phyloP scores from a whole-genome alignment of 345 rosid species.

The Ceriops tagal region DNA sequence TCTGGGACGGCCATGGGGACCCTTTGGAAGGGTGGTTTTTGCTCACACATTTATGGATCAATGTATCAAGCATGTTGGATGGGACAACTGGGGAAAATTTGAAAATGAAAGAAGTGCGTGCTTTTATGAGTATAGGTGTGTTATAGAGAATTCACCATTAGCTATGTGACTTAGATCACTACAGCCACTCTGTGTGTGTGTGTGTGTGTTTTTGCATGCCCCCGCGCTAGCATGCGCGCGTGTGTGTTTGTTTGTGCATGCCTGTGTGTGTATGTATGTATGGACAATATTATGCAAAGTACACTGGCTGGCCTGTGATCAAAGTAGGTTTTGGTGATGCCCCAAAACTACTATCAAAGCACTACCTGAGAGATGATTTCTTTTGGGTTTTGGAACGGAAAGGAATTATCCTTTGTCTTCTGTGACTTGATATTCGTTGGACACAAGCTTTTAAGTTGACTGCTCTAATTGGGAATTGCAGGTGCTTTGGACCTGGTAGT shows the following conservation, averaged over 20 bases:
- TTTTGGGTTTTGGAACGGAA: neutral
- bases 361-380: neutral
- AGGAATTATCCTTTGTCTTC: neutral
- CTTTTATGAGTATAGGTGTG: slow-evolving; percentile 87
- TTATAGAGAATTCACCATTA: neutral
- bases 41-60: slow-evolving; percentile 81
- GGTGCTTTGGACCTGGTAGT: slow-evolving; percentile 89
- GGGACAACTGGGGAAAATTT: slow-evolving; percentile 87
- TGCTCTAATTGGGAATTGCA: slow-evolving; percentile 23
- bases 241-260: too few species aligned
- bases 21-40: slow-evolving; percentile 86
- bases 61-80: slow-evolving; percentile 61
- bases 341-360: neutral
- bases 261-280: too few species aligned
- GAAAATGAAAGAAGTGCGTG: slow-evolving; percentile 97
- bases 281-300: too few species aligned
- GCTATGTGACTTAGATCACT: neutral
- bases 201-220: too few species aligned
- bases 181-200: too few species aligned
- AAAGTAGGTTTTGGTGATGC: neutral
- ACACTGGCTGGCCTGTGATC: neutral
- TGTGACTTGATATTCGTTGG: neutral
- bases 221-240: too few species aligned
- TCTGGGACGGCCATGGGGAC: slow-evolving; percentile 98
- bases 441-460: neutral